phyloP scores from a whole-genome alignment of 345 rosid genomes.

The Kernera saxatilis region DNA sequence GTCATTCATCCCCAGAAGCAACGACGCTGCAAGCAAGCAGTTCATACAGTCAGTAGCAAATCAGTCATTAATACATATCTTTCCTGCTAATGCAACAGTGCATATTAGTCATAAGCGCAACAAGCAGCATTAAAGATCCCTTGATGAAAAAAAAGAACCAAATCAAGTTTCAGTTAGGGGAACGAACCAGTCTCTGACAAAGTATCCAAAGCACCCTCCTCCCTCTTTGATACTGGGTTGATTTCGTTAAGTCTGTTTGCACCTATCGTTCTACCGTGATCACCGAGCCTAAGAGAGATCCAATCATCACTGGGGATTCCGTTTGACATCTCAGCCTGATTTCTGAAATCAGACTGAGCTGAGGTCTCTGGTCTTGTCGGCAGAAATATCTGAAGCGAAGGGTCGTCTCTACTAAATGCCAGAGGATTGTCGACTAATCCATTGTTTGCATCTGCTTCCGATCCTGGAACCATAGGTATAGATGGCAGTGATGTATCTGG shows the following conservation, averaged over 20 bases:
- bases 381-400: conserved; percentile 83
- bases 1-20: conserved; percentile 67
- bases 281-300: conserved; percentile 91
- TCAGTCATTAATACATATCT: not conserved
- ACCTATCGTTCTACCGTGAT: conserved; percentile 34
- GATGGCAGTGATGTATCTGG: conserved; percentile 46
- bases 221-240: conserved; percentile 25
- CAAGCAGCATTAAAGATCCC: not conserved
- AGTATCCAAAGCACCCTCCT: conserved; percentile 38
- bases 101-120: not conserved
- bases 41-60: not conserved
- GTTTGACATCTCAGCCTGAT: conserved; percentile 55
- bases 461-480: conserved; percentile 38
- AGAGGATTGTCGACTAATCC: conserved; percentile 68
- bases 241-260: conserved; percentile 44
- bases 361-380: conserved; percentile 69
- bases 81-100: not conserved
- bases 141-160: not conserved
- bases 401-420: conserved; percentile 66
- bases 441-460: conserved; percentile 43
- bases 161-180: conserved; percentile 7
- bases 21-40: conserved; percentile 58
- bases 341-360: conserved; percentile 48
- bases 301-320: conserved; percentile 69
- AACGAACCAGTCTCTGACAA: conserved; percentile 72